Evolutionary conservation across 2,329 filamentous ascomycete genomes (phyloP), one percentile per base, ranked within the genome.

Genomic region (Colletotrichum chrysophilum): DNA sequence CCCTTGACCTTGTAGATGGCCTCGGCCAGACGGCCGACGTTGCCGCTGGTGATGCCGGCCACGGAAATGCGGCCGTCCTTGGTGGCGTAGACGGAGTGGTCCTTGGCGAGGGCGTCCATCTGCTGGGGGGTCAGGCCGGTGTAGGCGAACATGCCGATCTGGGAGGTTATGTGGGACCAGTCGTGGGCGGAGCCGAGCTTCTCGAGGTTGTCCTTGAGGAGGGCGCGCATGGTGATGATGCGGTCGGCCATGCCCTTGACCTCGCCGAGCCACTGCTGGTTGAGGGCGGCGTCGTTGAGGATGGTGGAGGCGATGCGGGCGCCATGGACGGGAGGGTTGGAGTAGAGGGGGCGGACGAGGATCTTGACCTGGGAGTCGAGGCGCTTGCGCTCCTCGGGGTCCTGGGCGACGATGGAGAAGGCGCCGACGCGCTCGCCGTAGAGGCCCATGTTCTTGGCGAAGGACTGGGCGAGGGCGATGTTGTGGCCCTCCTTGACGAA

Each of bases 111-210:
- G 82, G 89, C 89, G 71, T 96, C 94, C 95, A 98, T 98, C 89
- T 98, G 94, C 87, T 96, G 93, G 71, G 96, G 89, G 81, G 90
- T 96, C 82, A 99, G 89, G 77, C 97, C 97, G 68, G 97, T 99
- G 91, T 98, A 99, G 81, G 97, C 96, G 84, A 99, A 99, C 97
- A 99, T 99, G 88, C 97, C 97, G 82, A 99, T 99, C 92, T 98
- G 95, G 87, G 91, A 96, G 80, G 97, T 98, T 88, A 99, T 99
- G 91, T 99, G 97, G 85, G 94, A 95, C 97, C 97, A 99, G 90
- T 98, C 95, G 87, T 97, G 95, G 91, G 96, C 96, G 90, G 94
- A 97, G 84, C 96, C 96, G 77, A 98, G 92, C 87, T 94, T 93
- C 92, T 98, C 95, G 71, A 99, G 93, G 89, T 98, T 97, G 81